Evolutionary conservation across 768 basidiomycete genomes (phyloP).

Genomic region (Amyloporia xantha): DNA sequence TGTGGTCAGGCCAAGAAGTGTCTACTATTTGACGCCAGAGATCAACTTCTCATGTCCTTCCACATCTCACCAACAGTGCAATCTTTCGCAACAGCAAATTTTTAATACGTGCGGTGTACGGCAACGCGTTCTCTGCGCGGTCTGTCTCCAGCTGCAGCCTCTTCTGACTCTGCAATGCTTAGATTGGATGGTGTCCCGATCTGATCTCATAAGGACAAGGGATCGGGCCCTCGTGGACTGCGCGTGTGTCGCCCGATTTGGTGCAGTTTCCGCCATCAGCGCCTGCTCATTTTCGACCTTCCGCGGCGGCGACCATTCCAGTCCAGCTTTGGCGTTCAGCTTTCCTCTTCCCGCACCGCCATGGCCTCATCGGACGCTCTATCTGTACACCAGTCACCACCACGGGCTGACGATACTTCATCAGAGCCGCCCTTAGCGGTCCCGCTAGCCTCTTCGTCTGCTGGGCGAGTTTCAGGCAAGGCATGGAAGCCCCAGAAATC

Average conservation of each 20-base stretch:
- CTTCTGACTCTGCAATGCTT: too few relatives aligned
- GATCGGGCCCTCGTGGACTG: background rate
- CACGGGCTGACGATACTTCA: background rate
- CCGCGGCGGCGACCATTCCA: background rate
- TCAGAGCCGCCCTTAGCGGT: constrained; percentile 9
- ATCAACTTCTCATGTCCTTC: background rate
- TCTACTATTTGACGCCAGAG: background rate
- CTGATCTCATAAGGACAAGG: background rate
- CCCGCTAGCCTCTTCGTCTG: constrained; percentile 48
- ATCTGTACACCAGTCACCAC: too few relatives aligned
- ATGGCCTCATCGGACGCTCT: background rate
- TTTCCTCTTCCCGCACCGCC: background rate
- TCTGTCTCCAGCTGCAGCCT: too few relatives aligned
- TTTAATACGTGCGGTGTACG: too few relatives aligned
- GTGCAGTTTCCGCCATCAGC: background rate
- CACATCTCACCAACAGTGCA: too few relatives aligned
- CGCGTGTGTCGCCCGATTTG: background rate
- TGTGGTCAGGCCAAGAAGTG: background rate
- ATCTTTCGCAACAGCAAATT: too few relatives aligned
- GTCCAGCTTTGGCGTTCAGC: too few relatives aligned
- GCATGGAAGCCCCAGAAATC: constrained; percentile 23
- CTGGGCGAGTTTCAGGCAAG: constrained; percentile 65
- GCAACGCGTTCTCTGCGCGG: too few relatives aligned
- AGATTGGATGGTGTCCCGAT: background rate
- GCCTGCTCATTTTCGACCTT: background rate